Conservation (phyloP, 345 rosid species). For the Eucalyptus brandiana region DNA sequence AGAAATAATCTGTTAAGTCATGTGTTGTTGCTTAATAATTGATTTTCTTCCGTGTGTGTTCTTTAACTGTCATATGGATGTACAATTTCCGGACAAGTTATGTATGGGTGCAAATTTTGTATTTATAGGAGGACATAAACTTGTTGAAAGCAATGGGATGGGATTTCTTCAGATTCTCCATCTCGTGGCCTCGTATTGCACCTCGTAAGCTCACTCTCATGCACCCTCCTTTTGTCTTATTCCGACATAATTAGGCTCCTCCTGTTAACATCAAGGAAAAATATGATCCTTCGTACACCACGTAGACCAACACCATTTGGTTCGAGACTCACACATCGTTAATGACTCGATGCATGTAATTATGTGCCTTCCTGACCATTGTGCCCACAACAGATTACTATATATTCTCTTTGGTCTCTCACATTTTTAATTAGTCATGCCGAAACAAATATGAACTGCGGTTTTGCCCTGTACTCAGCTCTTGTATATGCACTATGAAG, state of each 20-base stretch:
- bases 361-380: not conserved
- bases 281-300: not conserved
- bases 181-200: conserved; percentile 42
- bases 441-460: not conserved
- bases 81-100: not conserved
- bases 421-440: not conserved
- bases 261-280: not conserved
- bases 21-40: not conserved
- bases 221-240: not conserved
- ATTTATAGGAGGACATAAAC: conserved; percentile 25
- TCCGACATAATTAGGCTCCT: not conserved
- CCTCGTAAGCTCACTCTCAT: conserved; percentile 15
- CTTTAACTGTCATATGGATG: not conserved
- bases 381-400: not conserved
- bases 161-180: conserved; percentile 40
- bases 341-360: not conserved
- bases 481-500: not conserved
- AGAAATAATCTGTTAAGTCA: not conserved
- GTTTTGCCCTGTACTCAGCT: not conserved
- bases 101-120: not conserved
- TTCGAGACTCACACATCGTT: not conserved
- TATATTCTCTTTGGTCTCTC: not conserved
- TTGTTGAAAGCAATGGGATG: conserved; percentile 18
- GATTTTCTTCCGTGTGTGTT: not conserved
- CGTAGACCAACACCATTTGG: not conserved